Conservation (phyloP, 2,329 filamentous ascomycete genomes). For the Lecanicillium sp. region DNA sequence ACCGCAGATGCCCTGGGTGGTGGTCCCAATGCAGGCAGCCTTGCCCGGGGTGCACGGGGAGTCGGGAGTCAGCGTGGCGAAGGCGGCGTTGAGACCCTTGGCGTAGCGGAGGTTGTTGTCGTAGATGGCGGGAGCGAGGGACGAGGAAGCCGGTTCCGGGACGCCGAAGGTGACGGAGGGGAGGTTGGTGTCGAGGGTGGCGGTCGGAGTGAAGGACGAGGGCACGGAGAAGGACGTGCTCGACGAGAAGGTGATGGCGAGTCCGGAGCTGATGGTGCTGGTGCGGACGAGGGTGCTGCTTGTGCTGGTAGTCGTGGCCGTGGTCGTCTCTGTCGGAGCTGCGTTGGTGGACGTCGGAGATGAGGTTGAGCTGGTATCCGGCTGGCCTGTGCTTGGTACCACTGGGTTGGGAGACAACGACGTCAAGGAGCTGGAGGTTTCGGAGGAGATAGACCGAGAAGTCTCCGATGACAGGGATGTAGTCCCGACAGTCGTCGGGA, state of each 20-base stretch:
- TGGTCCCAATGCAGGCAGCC: conserved; percentile 6
- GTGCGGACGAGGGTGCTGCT: not conserved
- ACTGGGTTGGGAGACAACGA: not conserved
- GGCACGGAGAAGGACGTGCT: conserved; percentile 3
- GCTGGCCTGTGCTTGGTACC: not conserved
- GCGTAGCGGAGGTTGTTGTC: conserved; percentile 41
- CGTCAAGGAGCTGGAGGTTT: not conserved
- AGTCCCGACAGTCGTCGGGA: not conserved
- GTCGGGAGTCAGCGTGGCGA: conserved; percentile 36
- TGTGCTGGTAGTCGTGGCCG: too few species aligned
- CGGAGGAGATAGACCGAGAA: not conserved
- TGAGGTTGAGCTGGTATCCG: not conserved
- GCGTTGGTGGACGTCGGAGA: not conserved
- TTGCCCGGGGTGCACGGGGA: conserved; percentile 43
- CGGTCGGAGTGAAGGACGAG: conserved; percentile 20
- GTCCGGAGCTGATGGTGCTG: not conserved
- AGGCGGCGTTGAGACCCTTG: conserved; percentile 41
- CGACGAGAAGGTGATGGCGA: not conserved
- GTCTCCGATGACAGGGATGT: not conserved
- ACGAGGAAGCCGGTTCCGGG: conserved; percentile 32
- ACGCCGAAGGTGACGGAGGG: conserved; percentile 35
- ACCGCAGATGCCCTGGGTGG: conserved; percentile 29
- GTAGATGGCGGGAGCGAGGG: conserved; percentile 36
- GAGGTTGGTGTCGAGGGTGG: conserved; percentile 33
- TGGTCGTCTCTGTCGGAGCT: not conserved